A percentile compares a stretch with the other conserved stretches of the same genome.
phyloP scores from a whole-genome alignment of 2,329 filamentous ascomycete genomes.

The Paracamarosporium sp. region DNA sequence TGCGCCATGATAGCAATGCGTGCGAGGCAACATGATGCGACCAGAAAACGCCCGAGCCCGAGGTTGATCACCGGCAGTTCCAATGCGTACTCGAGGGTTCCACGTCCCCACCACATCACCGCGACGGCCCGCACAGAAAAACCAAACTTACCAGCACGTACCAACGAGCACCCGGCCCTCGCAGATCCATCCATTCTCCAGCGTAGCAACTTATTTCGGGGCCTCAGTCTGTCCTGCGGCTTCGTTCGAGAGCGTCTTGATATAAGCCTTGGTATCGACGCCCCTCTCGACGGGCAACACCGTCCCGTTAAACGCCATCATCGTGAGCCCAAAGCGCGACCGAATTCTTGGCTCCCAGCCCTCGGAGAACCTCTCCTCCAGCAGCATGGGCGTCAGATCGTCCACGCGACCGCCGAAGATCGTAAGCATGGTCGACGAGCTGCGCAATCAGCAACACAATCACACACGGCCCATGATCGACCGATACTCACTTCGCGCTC shows the following conservation, averaged over 20 bases:
- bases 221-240: background rate
- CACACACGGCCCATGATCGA: background rate
- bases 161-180: background rate
- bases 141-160: background rate
- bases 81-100: background rate
- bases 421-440: conserved; percentile 52
- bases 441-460: conserved; percentile 12
- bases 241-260: background rate
- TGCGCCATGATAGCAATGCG: too few relatives aligned
- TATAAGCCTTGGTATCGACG: conserved; percentile 21
- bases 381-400: conserved; percentile 49
- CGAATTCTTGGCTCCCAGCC: conserved; percentile 49
- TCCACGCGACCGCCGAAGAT: conserved; percentile 48
- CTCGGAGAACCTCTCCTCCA: conserved; percentile 50
- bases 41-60: background rate
- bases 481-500: conserved; percentile 43
- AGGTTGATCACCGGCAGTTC: background rate
- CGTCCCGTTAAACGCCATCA: conserved; percentile 51
- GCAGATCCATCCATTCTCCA: background rate
- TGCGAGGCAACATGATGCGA: too few relatives aligned
- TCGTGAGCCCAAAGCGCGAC: conserved; percentile 48
- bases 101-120: background rate
- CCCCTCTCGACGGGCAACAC: conserved; percentile 49
- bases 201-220: background rate
- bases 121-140: background rate